Conservation (phyloP, 805 yeast species). For the Candida anglica region DNA sequence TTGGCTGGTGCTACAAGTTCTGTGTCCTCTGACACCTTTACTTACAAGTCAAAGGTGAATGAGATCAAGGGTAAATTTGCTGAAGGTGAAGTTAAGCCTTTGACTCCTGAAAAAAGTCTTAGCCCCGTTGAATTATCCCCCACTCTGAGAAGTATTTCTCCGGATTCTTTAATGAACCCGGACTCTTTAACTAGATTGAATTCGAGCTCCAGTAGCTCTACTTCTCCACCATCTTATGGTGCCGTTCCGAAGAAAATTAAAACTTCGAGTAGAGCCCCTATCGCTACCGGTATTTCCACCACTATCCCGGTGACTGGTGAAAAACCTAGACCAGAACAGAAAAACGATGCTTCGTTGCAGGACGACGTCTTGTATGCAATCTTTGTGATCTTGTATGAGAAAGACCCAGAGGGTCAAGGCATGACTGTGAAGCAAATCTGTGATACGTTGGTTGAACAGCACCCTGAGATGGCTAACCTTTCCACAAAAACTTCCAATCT, state of each 20-base stretch:
- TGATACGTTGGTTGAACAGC: constrained; percentile 66
- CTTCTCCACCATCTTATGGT: constrained; percentile 20
- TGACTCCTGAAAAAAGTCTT: constrained; percentile 19
- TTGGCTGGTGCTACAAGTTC: neutral
- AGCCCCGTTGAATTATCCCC: constrained; percentile 32
- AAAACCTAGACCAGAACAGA: constrained; percentile 65
- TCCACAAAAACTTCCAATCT: constrained; percentile 78
- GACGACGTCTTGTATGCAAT: constrained; percentile 76
- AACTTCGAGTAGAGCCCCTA: constrained; percentile 42
- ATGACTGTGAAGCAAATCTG: constrained; percentile 90
- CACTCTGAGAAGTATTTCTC: constrained; percentile 38
- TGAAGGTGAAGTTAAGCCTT: constrained; percentile 16
- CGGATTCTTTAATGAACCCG: constrained; percentile 38
- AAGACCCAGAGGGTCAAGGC: constrained; percentile 67
- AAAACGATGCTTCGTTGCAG: constrained; percentile 56
- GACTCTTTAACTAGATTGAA: constrained; percentile 10
- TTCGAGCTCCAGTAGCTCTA: constrained; percentile 26
- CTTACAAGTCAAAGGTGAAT: constrained; percentile 11
- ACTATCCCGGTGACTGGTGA: constrained; percentile 77
- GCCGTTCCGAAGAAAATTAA: constrained; percentile 28
- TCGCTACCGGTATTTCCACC: constrained; percentile 72
- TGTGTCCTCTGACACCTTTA: constrained; percentile 1
- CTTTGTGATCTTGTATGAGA: constrained; percentile 64
- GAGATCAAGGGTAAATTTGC: constrained; percentile 12
- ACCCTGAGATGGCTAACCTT: constrained; percentile 79